Percentiles rank a stretch among this genome's conserved stretches.
phyloP scores from a whole-genome alignment of 257 asterid species.

The Penstemon newberryi region DNA sequence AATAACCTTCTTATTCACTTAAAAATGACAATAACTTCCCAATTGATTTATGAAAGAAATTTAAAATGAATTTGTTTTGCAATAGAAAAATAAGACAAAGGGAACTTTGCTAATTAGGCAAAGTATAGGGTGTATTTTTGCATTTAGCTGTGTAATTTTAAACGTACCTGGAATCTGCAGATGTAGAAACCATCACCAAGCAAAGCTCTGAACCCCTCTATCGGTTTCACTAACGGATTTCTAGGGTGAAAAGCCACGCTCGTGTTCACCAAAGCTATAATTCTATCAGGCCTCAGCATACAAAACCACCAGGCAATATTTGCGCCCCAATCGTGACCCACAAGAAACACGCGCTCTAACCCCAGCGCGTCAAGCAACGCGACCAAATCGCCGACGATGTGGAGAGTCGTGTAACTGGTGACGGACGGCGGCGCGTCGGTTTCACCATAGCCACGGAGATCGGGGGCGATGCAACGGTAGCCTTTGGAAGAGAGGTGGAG shows the following conservation, averaged over 20 bases:
- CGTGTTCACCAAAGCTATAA: slow-evolving; percentile 10
- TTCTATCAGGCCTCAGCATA: slow-evolving; percentile 30
- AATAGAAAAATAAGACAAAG: too few species aligned
- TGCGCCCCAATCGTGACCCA: slow-evolving; percentile 66
- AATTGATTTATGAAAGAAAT: too few species aligned
- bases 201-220: not conserved
- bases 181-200: slow-evolving; percentile 21
- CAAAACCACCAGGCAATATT: slow-evolving; percentile 44
- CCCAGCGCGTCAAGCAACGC: slow-evolving; percentile 39
- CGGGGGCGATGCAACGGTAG: slow-evolving; percentile 46
- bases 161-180: slow-evolving; percentile 10
- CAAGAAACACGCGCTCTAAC: slow-evolving; percentile 47
- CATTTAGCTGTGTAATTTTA: too few species aligned
- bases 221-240: not conserved
- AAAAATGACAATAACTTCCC: too few species aligned
- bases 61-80: too few species aligned
- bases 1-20: too few species aligned
- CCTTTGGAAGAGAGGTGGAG: slow-evolving; percentile 38
- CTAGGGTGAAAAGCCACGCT: slow-evolving; percentile 10
- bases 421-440: slow-evolving; percentile 37
- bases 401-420: slow-evolving; percentile 34
- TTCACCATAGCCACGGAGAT: slow-evolving; percentile 52
- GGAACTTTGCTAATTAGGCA: too few species aligned
- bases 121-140: too few species aligned
- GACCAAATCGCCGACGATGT: slow-evolving; percentile 43